Evolutionary conservation across 106 monocot species (phyloP).

Genomic region (Hemerocallis citrina): DNA sequence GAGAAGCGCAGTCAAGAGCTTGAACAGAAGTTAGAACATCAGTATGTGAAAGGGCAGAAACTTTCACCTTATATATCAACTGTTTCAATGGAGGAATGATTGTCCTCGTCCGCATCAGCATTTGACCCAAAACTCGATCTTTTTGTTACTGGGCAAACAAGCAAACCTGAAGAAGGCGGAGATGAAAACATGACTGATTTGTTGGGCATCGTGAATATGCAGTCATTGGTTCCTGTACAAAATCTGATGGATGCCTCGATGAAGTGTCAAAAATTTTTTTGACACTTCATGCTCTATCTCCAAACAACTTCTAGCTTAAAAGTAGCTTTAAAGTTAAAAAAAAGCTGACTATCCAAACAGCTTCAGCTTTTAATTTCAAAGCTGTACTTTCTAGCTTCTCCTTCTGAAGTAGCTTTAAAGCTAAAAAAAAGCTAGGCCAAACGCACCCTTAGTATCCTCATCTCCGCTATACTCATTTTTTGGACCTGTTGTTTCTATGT

Average conservation of each 20-base stretch:
- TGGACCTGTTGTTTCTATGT: too few species aligned
- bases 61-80: slow-evolving; percentile 32
- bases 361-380: too few species aligned
- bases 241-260: slow-evolving; percentile 71
- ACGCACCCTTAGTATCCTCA: too few species aligned
- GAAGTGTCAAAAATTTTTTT: too few species aligned
- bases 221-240: slow-evolving; percentile 5
- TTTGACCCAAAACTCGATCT: slow-evolving; percentile 35
- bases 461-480: too few species aligned
- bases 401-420: too few species aligned
- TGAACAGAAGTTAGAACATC: slow-evolving; percentile 65
- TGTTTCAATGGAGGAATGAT: slow-evolving; percentile 84
- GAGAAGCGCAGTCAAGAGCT: slow-evolving; percentile 86
- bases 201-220: slow-evolving; percentile 19
- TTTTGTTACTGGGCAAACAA: slow-evolving; percentile 11
- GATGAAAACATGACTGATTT: slow-evolving; percentile 96
- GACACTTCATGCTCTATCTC: too few species aligned
- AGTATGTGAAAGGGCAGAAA: slow-evolving; percentile 54
- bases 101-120: slow-evolving; percentile 54
- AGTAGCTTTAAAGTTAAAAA: too few species aligned
- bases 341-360: too few species aligned
- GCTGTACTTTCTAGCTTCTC: too few species aligned
- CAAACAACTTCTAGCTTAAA: too few species aligned
- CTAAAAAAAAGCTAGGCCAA: too few species aligned
- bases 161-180: slow-evolving; percentile 59